Evolutionary conservation across 306 rosid genomes (phyloP), one percentile per base, ranked within the genome.

Genomic region (Styphnolobium japonicum): DNA sequence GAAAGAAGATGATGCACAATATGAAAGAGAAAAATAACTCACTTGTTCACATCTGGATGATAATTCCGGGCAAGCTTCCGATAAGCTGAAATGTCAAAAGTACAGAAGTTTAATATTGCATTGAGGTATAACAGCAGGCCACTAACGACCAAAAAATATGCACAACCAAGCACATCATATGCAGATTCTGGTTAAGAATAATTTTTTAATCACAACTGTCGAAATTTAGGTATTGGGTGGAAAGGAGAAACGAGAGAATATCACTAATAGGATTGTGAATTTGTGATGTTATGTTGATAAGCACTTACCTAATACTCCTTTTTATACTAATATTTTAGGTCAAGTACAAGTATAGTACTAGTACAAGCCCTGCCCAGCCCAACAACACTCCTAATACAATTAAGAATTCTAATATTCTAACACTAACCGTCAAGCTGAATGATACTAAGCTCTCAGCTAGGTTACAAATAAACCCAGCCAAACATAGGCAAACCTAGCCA

Each of bases 11-110:
- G 11, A 36, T 27, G 73, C 62, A 27, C 5, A 67, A 0, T 18
- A 18, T 7, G n/a, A 73, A 81, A 31, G 6, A 21, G 37, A 16
- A 55, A 23, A 77, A 36, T 27, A 23, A 86, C 96, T 92, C 77
- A 94, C 98, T 94, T 94, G 92, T 94, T 94, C 62, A 94, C 98
- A 73, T 94, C 98, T 8, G 98, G 98, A 78, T 94, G 98, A 80
- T 79, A 94, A 83, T 74, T 92, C 88, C 98, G 88, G 9, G 98
- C 98, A 81, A 94, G 98, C 86, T 92, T 94, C 85, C 98, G 86
- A 68, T 94, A 94, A 48, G 97, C 98, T 94, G 96, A 81, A 87
- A 82, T 19, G 58, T 60, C 49, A 83, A 75, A 67, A 78, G 49
- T 12, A 45, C 0, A 71, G 36, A 76, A 18, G 64, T 62, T 34